Base-by-base conservation (phyloP, 1,284 basidiomycete genomes). In the Cryptococcus sp. region DNA sequence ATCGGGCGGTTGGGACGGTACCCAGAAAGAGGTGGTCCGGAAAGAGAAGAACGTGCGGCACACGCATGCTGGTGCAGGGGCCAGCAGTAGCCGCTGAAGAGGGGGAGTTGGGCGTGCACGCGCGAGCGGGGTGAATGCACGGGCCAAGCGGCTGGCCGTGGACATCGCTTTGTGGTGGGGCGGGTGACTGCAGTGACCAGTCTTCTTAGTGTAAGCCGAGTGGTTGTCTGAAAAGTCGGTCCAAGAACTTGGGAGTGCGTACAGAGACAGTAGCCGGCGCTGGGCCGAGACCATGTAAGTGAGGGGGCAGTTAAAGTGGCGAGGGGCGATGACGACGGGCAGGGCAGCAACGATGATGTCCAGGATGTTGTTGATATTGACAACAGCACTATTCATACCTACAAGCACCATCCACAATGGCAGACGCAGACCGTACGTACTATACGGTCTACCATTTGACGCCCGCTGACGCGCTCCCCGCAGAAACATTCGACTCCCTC, bases 401-500 rank as follows among this genome's bases (percentile, higher is more conserved):
- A 4, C 28, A 18, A 21, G 16, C 44, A 46, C 13, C 16, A n/a
- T 28, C 18, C 50, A 56, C 39, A 5, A 64, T 66, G 65, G 60
- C 65, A 46, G 65, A 64, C 49, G 44, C 44, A 55, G 64, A 66
- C 39, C 57, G 64, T 66, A 28, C 55, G 62, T 33, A 33, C 28
- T 62, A 13, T 28, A 12, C 35, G 20, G 11, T 11, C 44, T n/a
- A n/a, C n/a, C n/a, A n/a, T n/a, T n/a, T 49, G 36, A 52, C 21
- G 2, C 18, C 24, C 35, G 20, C 9, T 20, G 20, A 33, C 28
- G 4, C 28, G 28, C 20, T 33, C 23, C 16, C 18, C 42, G 8
- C 33, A 55, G 57, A 64, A 57, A 59, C 60, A 56, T 66, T 93
- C 50, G 89, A 92, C 66, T 87, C 89, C 52, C 90, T 92, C 83